These are phyloP conservation scores for Pichia sp. DNA, from an alignment of 1,139 yeast species.

Conservation along the genomic window DNA sequence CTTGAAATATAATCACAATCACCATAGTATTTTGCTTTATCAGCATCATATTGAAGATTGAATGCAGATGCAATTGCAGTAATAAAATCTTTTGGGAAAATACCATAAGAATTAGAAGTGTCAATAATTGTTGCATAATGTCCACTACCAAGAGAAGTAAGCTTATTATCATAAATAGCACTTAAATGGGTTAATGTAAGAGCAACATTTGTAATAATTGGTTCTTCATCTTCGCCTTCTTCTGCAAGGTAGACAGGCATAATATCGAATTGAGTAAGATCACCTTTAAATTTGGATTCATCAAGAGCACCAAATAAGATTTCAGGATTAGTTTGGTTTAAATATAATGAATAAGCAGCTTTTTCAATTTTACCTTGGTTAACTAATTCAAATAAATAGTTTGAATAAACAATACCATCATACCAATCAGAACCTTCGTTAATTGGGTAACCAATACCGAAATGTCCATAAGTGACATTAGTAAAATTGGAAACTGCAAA, in stretches of 20 bases:
- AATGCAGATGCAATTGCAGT: conserved; percentile 33
- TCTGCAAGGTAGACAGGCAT: conserved; percentile 29
- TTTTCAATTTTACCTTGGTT: conserved; percentile 42
- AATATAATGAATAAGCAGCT: conserved; percentile 45
- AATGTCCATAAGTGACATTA: conserved; percentile 44
- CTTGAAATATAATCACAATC: conserved; percentile 28
- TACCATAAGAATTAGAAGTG: conserved; percentile 54
- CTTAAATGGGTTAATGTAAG: conserved; percentile 32
- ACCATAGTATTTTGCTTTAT: conserved; percentile 29
- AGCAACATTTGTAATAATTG: conserved; percentile 24
- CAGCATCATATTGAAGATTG: conserved; percentile 29
- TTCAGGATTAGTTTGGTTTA: conserved; percentile 36
- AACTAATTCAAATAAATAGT: conserved; percentile 48
- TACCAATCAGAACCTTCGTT: conserved; percentile 35
- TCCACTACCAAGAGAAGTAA: conserved; percentile 31
- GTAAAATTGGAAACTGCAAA: conserved; percentile 48
- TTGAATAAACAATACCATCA: conserved; percentile 33
- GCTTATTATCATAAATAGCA: conserved; percentile 2
- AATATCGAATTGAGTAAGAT: conserved; percentile 39
- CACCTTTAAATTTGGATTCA: conserved; percentile 22
- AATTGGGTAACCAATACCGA: conserved; percentile 50
- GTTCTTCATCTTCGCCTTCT: conserved; percentile 28
- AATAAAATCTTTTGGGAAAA: conserved; percentile 38
- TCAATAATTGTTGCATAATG: conserved; percentile 44
- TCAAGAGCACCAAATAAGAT: conserved; percentile 51